Evolutionary conservation across 2,329 filamentous ascomycete species (phyloP), one percentile per base, ranked within the genome.

Genomic region (Apiospora arundinis): DNA sequence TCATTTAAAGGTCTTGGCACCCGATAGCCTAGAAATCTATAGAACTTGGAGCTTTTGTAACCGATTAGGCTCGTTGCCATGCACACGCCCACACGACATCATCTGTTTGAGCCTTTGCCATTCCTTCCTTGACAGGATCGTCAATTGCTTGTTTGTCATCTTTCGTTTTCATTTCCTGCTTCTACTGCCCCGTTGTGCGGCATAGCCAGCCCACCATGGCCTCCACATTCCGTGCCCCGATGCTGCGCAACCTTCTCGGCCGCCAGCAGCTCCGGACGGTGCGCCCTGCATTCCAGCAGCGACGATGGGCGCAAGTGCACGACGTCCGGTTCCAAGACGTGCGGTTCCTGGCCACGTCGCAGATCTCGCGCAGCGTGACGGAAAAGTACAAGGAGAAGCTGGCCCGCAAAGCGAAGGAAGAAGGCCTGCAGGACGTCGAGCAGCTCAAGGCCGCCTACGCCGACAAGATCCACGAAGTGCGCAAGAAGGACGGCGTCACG

Each of bases 361-460:
- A 90, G 71, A 85, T 90, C 71, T 87, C 91, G 66, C 88, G 89
- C 71, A 87, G 88, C 76, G 85, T 98, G 49, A 80, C 93, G 74
- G 94, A 97, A 74, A 97, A 93, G 82, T 99, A 99, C 85, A 90
- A 90, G 76, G 89, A 92, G 71, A 97, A 97, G 85, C 91, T 99
- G 74, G 89, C 93, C 75, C 85, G 88, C 74, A 98, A 97, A 83
- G 95, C 94, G 14, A 90, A 90, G 79, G 84, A 92, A 83, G 87
- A 93, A 80, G 92, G 93, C n/a, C 83, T 88, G 71, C 86, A 86
- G 74, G 90, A 92, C 80, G 89, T 97, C 63, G 90, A 92, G 37
- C 89, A 93, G 74, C 87, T 99, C 73, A 95, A 93, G 81, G 88
- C 92, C 76, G 94, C 91, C 42, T 98, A 98, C 83, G 89, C 92